Conservation (phyloP, 2,329 filamentous ascomycete species). For the Botrytis paeoniae region DNA sequence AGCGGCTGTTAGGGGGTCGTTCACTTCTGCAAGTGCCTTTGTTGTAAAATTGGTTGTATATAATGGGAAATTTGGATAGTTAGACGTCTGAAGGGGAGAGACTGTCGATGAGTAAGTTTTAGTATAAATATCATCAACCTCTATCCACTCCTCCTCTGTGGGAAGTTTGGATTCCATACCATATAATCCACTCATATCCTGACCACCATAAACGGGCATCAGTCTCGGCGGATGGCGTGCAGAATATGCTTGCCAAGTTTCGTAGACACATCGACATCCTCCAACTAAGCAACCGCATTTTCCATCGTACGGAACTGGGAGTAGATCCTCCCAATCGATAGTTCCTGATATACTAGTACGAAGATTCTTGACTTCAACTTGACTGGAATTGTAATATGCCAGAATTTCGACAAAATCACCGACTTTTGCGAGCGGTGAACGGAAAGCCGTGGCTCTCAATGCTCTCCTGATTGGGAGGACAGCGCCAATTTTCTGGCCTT, state of each 20-base stretch:
- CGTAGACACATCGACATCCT: constrained; percentile 16
- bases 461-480: constrained; percentile 7
- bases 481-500: constrained; percentile 6
- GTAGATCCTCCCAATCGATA: constrained; percentile 4
- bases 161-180: not conserved
- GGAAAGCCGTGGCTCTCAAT: not conserved
- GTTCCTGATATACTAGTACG: constrained; percentile 3
- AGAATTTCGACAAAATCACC: constrained; percentile 13
- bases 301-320: constrained; percentile 12
- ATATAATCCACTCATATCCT: not conserved
- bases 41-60: not conserved
- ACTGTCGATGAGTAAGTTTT: not conserved
- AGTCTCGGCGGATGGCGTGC: not conserved
- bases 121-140: not conserved
- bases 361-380: constrained; percentile 6
- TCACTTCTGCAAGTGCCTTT: not conserved
- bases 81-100: not conserved
- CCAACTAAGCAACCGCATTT: not conserved
- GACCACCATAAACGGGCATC: not conserved
- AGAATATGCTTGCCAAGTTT: constrained; percentile 5
- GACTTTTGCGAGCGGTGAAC: not conserved
- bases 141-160: not conserved
- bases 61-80: not conserved
- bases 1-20: not conserved
- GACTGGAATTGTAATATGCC: not conserved